Evolutionary conservation across 805 yeast species (phyloP), one percentile per base, ranked within the genome.

Genomic region (Candida pseudoglaebosa): DNA sequence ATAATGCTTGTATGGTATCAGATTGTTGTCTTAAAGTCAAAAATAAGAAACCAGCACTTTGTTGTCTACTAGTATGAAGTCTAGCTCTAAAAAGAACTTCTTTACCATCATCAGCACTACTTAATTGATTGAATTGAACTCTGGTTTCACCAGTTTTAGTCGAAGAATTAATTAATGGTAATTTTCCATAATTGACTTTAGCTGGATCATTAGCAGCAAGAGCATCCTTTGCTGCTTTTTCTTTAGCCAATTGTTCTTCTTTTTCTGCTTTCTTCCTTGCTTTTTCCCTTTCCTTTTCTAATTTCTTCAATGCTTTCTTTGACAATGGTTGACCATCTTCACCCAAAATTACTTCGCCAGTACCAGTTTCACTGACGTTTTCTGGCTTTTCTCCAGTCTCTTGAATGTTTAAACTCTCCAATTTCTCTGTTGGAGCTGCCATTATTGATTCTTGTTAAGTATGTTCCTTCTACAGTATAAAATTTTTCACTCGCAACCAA

Each of bases 41-140:
- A 63, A 93, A 93, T 38, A 85, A 77, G 84, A 93, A 81, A 48
- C 95, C 89, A 55, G 95, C 95, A 63, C 96, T 95, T 65, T 91
- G 98, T 59, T 88, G 84, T 71, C 99, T 85, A 10, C 91, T 77
- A 45, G 81, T 88, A 65, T 93, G 98, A 32, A 90, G 76, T 69
- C 99, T 80, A 34, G 98, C 98, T 68, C 99, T 82, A 70, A 95
- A 80, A 10, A 84, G 71, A 40, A 93, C 85, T 49, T 78, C 78
- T 51, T 80, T 75, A 41, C 91, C 95, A 46, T 81, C 95, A 44
- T 75, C 69, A 18, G 75, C 75, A 40, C 78, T 75, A 44, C 77
- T 69, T 51, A 85, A 69, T 28, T 73, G 69, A 36, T 61, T 56
- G 51, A 93, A 70, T 48, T 77, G 62, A 43, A 75, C 61, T 65